Evolutionary conservation across 2,329 filamentous ascomycete species (phyloP).

Genomic region (Ceratocystis cubensis): DNA sequence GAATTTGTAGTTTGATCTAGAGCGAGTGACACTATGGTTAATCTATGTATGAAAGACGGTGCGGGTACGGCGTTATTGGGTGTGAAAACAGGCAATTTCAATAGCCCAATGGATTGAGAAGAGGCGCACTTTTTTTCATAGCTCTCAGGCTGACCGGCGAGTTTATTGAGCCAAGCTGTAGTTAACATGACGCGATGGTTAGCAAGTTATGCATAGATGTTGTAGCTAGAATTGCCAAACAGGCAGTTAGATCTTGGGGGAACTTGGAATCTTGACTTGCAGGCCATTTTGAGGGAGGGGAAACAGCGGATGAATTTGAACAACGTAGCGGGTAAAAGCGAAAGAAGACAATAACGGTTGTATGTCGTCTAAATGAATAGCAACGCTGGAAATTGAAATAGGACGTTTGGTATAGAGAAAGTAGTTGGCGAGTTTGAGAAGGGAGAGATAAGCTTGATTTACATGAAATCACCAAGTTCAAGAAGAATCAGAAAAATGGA

Average conservation of each 20-base stretch:
- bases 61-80: not conserved
- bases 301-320: not conserved
- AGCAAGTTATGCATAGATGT: slow-evolving; percentile 8
- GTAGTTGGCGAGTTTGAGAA: not conserved
- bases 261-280: slow-evolving; percentile 27
- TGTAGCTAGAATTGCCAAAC: not conserved
- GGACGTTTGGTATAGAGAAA: slow-evolving; percentile 2
- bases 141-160: slow-evolving; percentile 91
- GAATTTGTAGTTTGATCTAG: slow-evolving; percentile 75
- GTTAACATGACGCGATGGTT: slow-evolving; percentile 19
- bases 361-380: not conserved
- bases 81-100: not conserved
- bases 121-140: slow-evolving; percentile 85
- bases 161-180: slow-evolving; percentile 59
- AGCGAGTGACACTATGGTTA: slow-evolving; percentile 24
- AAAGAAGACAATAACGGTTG: not conserved
- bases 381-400: not conserved
- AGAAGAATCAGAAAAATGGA: slow-evolving; percentile 3
- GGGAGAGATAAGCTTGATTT: not conserved
- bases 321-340: not conserved
- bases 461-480: not conserved
- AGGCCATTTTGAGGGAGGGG: slow-evolving; percentile 29
- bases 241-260: too few species aligned
- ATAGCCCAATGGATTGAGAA: slow-evolving; percentile 10
- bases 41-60: not conserved